These are phyloP conservation scores for Diospyros kaki DNA, from an alignment of 148 eudicot genomes.

Conservation along the genomic window DNA sequence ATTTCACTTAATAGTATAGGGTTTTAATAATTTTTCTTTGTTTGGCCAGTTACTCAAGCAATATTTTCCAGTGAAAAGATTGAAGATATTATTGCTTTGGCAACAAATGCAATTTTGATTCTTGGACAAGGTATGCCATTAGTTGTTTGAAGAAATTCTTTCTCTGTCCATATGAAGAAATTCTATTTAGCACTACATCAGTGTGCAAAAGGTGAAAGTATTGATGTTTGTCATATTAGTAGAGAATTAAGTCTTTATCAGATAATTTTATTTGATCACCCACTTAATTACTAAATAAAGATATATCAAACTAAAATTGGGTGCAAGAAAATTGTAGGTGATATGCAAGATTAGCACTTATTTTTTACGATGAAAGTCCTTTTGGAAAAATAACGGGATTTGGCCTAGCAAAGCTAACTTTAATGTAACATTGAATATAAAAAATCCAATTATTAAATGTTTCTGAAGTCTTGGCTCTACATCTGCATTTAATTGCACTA, in stretches of 20 bases:
- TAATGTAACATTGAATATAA: too few species aligned
- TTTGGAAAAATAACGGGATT: too few species aligned
- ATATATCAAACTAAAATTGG: too few species aligned
- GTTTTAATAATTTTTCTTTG: constrained; percentile 8
- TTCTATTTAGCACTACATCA: background rate
- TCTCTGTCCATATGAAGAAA: background rate
- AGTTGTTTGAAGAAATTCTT: background rate
- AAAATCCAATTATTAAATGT: too few species aligned
- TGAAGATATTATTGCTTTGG: constrained; percentile 60
- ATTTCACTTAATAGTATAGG: background rate
- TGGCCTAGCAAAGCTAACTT: too few species aligned
- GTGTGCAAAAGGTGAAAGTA: background rate
- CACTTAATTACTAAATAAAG: too few species aligned
- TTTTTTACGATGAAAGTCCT: too few species aligned
- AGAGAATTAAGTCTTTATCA: background rate
- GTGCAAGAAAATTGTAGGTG: too few species aligned
- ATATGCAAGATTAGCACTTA: too few species aligned
- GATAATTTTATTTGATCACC: too few species aligned
- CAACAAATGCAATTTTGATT: constrained; percentile 57
- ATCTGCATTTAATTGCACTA: background rate
- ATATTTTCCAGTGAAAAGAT: constrained; percentile 78
- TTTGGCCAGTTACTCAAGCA: constrained; percentile 51
- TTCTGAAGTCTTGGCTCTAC: too few species aligned
- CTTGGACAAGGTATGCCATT: constrained; percentile 80
- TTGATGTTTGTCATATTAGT: background rate